Evolutionary conservation across 345 rosid genomes (phyloP).

Genomic region (Eucalyptus pauciflora): DNA sequence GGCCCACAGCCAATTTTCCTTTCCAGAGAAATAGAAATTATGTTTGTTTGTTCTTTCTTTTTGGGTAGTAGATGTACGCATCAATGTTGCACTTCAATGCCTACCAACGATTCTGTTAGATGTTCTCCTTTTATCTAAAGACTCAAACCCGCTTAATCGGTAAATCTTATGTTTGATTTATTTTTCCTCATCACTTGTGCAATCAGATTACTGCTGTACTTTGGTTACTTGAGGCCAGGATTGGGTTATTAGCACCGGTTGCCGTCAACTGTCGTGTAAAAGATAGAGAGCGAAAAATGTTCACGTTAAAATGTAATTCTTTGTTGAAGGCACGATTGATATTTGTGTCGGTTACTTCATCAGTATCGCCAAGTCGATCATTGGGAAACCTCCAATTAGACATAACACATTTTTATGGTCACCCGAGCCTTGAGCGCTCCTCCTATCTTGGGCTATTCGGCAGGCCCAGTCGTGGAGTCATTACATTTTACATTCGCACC

Average conservation of each 20-base stretch:
- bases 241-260: neutral
- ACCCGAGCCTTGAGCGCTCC: neutral
- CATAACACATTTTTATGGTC: neutral
- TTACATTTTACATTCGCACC: constrained; percentile 10
- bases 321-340: neutral
- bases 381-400: neutral
- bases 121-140: neutral
- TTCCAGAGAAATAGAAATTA: neutral
- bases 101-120: neutral
- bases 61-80: neutral
- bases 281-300: neutral
- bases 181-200: neutral
- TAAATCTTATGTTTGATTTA: neutral
- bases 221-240: neutral
- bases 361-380: neutral
- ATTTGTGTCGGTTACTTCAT: neutral
- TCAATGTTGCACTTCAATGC: neutral
- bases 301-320: neutral
- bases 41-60: neutral
- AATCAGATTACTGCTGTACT: neutral
- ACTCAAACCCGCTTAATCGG: neutral
- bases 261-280: neutral
- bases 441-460: neutral
- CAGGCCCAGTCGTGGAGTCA: neutral
- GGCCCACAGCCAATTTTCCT: neutral